phyloP scores from a whole-genome alignment of 202 grass and related monocot species.

The Hordeum pubiflorum region DNA sequence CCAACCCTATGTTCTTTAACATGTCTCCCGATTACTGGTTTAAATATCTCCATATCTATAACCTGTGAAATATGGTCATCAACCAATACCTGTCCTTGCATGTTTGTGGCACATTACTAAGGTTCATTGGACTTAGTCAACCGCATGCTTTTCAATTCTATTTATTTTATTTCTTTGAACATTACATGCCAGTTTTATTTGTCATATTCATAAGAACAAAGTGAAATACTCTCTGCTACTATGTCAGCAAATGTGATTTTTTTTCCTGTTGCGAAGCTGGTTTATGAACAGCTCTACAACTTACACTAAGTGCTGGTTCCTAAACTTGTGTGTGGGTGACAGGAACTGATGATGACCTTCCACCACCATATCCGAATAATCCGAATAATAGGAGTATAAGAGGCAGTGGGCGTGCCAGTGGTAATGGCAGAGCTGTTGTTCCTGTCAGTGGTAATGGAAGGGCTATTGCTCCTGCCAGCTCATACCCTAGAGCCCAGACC shows the following conservation, averaged over 20 bases:
- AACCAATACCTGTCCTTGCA: too few relatives aligned
- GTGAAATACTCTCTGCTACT: background rate
- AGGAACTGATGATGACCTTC: constrained; percentile 99
- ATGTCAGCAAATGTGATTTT: background rate
- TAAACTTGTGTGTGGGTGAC: constrained; percentile 20
- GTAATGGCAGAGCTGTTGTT: constrained; percentile 47
- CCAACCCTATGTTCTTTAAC: background rate
- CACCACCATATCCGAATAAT: constrained; percentile 66
- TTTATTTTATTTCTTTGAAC: constrained; percentile 11
- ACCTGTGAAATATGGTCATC: too few relatives aligned
- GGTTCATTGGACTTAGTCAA: background rate
- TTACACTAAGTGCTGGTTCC: constrained; percentile 18
- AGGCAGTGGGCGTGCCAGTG: constrained; percentile 57
- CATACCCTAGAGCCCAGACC: constrained; percentile 38
- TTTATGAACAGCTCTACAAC: background rate
- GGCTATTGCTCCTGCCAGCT: constrained; percentile 28
- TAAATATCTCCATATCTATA: background rate
- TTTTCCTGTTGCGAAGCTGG: constrained; percentile 1
- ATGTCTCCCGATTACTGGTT: background rate
- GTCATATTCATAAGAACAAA: background rate
- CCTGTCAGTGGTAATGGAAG: constrained; percentile 62
- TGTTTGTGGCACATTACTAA: background rate
- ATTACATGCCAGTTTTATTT: background rate
- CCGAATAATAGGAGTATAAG: constrained; percentile 39
- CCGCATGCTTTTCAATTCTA: background rate